These are phyloP conservation scores for Apophysomyces sp. DNA, from an alignment of 371 early-diverging fungal genomes.

Conservation along the genomic window DNA sequence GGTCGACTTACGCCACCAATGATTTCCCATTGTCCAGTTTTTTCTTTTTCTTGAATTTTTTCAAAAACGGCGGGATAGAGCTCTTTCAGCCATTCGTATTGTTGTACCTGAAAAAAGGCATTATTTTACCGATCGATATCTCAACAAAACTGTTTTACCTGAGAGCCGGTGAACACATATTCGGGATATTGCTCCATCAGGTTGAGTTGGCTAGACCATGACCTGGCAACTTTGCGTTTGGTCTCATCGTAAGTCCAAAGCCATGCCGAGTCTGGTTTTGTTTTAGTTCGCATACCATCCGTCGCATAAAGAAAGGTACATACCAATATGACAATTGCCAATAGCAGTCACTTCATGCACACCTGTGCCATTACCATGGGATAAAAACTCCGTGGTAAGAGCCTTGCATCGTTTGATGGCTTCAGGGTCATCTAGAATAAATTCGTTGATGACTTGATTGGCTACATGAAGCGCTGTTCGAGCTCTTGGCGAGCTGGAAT, in stretches of 20 bases:
- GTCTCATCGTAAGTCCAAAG: constrained; percentile 97
- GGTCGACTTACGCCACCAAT: constrained; percentile 74
- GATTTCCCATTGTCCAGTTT: constrained; percentile 86
- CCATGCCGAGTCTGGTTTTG: constrained; percentile 69
- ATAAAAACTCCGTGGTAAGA: constrained; percentile 66
- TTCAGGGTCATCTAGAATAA: constrained; percentile 51
- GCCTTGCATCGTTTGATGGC: constrained; percentile 57
- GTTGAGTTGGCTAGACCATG: constrained; percentile 86
- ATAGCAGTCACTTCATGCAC: constrained; percentile 74
- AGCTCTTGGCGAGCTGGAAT: constrained; percentile 63
- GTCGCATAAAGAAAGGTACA: constrained; percentile 13
- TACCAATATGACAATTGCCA: constrained; percentile 88
- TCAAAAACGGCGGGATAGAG: constrained; percentile 84
- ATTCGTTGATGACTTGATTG: constrained; percentile 80
- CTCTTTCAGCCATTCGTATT: constrained; percentile 89
- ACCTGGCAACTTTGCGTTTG: constrained; percentile 91
- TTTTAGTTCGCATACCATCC: too few species aligned
- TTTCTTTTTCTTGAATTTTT: constrained; percentile 68
- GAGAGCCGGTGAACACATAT: constrained; percentile 89
- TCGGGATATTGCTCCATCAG: constrained; percentile 88
- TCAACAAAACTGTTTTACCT: constrained; percentile 61
- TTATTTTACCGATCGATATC: too few species aligned
- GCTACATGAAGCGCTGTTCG: constrained; percentile 71
- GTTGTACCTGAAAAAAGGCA: constrained; percentile 62
- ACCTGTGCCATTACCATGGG: constrained; percentile 49